These are phyloP conservation scores for Xylaria telfairii DNA, from an alignment of 495 filamentous ascomycete species.

Conservation along the genomic window DNA sequence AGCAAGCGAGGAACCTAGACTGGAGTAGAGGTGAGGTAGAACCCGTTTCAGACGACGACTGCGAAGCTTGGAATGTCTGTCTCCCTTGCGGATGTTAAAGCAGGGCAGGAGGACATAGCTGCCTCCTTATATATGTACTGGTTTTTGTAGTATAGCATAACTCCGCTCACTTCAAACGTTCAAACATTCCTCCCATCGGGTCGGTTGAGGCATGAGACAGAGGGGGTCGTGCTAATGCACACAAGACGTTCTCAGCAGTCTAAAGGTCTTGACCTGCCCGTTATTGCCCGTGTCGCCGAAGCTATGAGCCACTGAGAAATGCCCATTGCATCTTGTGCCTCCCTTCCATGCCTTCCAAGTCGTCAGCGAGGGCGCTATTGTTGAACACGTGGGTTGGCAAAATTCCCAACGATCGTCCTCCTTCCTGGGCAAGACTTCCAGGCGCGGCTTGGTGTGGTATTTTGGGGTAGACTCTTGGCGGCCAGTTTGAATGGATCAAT, in stretches of 20 bases:
- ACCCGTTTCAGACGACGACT: conserved; percentile 1
- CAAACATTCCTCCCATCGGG: not conserved
- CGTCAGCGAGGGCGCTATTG: not conserved
- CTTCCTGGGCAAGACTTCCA: conserved; percentile 3
- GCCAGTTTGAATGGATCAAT: conserved; percentile 8
- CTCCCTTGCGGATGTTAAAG: not conserved
- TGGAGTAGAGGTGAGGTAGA: not conserved
- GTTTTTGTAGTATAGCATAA: not conserved
- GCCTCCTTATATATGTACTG: not conserved
- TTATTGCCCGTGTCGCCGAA: conserved; percentile 9
- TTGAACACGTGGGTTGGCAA: conserved; percentile 12
- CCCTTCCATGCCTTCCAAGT: not conserved
- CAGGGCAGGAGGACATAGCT: not conserved
- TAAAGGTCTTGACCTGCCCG: conserved; percentile 10
- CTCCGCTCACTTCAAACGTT: not conserved
- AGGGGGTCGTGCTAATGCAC: not conserved
- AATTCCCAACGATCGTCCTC: conserved; percentile 1
- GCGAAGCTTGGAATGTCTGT: not conserved
- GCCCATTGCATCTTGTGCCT: not conserved
- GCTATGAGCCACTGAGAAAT: conserved; percentile 4
- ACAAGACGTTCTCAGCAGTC: conserved; percentile 6
- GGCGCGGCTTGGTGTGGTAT: conserved; percentile 9
- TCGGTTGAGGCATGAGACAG: not conserved
- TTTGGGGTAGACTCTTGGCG: conserved; percentile 18
- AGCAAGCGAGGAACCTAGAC: not conserved